Conservation (phyloP, 495 filamentous ascomycete genomes). For the Aspergillus leporis region DNA sequence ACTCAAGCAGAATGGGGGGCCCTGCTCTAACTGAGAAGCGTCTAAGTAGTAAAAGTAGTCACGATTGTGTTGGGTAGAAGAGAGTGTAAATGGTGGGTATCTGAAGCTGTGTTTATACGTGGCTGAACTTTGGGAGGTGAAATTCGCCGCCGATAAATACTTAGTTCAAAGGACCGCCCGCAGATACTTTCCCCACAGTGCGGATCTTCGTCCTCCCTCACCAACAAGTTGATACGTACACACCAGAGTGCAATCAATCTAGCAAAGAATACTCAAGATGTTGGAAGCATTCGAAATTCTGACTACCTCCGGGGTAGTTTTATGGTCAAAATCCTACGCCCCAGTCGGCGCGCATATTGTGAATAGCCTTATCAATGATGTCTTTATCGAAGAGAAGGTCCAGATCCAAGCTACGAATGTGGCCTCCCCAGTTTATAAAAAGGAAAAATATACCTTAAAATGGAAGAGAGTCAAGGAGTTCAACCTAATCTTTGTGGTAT, state of each 20-base stretch:
- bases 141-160: conserved; percentile 14
- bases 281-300: conserved; percentile 95
- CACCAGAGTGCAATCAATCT: conserved; percentile 1
- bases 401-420: conserved; percentile 47
- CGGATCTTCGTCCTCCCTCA: conserved; percentile 17
- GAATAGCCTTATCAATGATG: conserved; percentile 92
- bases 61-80: background rate
- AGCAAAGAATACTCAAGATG: conserved; percentile 51
- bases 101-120: conserved; percentile 40
- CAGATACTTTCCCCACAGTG: conserved; percentile 36
- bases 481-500: conserved; percentile 92
- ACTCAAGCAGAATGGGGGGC: background rate
- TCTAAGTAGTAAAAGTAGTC: background rate
- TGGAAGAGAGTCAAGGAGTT: conserved; percentile 92
- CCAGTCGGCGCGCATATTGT: conserved; percentile 78
- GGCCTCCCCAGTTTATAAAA: conserved; percentile 67
- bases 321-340: conserved; percentile 90
- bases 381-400: conserved; percentile 93
- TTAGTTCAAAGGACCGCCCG: conserved; percentile 26
- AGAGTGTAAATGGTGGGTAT: conserved; percentile 15
- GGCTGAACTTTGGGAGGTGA: conserved; percentile 33
- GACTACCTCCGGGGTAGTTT: conserved; percentile 91
- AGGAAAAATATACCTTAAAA: conserved; percentile 92
- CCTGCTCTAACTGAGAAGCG: background rate
- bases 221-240: conserved; percentile 4